Evolutionary conservation across 164 flowering plant genomes (phyloP).

Genomic region (Stephania yunnanensis): DNA sequence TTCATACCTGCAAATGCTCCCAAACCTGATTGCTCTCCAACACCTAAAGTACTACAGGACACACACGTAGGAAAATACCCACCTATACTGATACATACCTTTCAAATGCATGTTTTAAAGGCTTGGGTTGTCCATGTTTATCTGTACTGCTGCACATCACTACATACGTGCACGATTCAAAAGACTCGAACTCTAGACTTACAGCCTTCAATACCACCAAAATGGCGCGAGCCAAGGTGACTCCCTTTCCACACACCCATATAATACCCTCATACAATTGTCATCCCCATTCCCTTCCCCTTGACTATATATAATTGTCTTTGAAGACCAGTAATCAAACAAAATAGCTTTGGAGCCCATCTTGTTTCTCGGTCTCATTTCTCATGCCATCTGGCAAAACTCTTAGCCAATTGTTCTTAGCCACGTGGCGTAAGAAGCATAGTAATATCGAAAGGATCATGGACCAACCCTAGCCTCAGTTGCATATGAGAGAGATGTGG

Average conservation of each 20-base stretch:
- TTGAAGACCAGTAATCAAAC: too few species aligned
- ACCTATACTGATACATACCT: neutral
- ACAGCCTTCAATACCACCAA: too few species aligned
- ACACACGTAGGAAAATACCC: too few species aligned
- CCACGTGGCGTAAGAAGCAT: neutral
- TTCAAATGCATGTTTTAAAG: neutral
- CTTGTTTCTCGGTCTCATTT: neutral
- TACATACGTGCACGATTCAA: too few species aligned
- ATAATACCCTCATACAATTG: too few species aligned
- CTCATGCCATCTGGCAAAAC: neutral
- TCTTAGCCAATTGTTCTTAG: neutral
- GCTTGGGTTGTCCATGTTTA: neutral
- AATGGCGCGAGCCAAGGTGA: too few species aligned
- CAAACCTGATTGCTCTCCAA: neutral
- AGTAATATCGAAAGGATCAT: neutral
- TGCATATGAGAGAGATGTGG: neutral
- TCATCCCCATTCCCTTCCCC: too few species aligned
- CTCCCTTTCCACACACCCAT: too few species aligned
- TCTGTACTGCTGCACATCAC: neutral
- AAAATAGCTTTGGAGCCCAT: neutral
- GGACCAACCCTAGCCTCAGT: neutral
- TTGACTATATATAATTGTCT: too few species aligned
- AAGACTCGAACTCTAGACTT: too few species aligned
- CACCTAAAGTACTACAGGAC: neutral
- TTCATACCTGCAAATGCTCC: neutral